Percentiles rank a stretch among this genome's conserved stretches.
phyloP scores from a whole-genome alignment of 2,329 filamentous ascomycete genomes.

The Fusarium luffae region DNA sequence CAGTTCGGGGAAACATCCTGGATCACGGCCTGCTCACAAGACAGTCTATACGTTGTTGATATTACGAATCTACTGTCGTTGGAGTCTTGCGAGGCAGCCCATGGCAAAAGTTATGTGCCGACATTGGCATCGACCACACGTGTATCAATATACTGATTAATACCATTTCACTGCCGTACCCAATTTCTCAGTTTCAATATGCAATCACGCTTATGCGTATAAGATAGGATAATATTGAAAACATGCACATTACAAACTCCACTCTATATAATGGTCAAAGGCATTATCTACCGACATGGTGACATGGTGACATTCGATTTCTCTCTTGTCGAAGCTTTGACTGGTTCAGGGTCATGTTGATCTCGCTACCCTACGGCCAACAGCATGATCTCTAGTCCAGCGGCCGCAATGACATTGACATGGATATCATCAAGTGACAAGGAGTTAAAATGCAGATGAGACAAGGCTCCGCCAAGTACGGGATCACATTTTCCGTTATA shows the following conservation, averaged over 20 bases:
- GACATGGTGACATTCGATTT: background rate
- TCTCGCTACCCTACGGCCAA: slow-evolving; percentile 2
- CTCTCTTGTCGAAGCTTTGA: background rate
- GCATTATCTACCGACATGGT: background rate
- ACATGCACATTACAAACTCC: background rate
- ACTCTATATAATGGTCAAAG: background rate
- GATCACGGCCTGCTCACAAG: background rate
- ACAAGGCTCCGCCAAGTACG: slow-evolving; percentile 3
- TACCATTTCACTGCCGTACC: background rate
- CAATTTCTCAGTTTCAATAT: background rate
- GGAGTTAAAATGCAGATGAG: slow-evolving; percentile 10
- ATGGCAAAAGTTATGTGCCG: background rate
- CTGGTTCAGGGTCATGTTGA: background rate
- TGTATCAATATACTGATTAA: background rate
- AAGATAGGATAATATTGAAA: background rate
- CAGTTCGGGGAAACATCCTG: background rate
- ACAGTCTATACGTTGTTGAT: background rate
- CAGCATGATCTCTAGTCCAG: background rate
- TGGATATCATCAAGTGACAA: slow-evolving; percentile 3
- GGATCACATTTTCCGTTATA: slow-evolving; percentile 20
- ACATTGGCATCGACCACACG: background rate
- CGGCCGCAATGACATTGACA: background rate
- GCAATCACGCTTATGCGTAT: background rate
- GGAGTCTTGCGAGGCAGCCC: background rate
- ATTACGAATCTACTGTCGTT: background rate